Evolutionary conservation across 306 rosid genomes (phyloP).

Genomic region (Sphenostylis stenocarpa): DNA sequence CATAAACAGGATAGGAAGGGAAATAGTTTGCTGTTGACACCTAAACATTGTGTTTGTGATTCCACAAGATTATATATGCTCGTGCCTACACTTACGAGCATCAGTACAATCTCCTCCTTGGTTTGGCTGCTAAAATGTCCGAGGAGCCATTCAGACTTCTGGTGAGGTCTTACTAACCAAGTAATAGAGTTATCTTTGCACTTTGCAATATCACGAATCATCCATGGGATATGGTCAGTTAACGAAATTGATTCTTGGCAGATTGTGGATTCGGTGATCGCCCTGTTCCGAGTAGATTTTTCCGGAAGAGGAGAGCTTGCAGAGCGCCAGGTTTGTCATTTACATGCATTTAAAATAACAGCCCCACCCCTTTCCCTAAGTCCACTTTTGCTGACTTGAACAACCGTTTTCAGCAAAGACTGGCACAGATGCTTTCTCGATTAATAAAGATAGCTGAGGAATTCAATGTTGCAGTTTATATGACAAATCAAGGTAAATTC

Average conservation of each 20-base stretch:
- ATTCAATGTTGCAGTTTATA: conserved; percentile 86
- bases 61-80: conserved; percentile 82
- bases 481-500: conserved; percentile 90
- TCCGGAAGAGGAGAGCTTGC: conserved; percentile 98
- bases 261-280: conserved; percentile 92
- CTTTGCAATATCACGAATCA: not conserved
- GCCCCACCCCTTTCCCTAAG: not conserved
- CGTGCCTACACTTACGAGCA: conserved; percentile 98
- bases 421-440: conserved; percentile 95
- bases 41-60: conserved; percentile 32
- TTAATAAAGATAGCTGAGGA: conserved; percentile 89
- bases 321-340: conserved; percentile 79
- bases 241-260: conserved; percentile 38
- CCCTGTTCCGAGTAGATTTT: conserved; percentile 91
- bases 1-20: conserved; percentile 3
- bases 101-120: conserved; percentile 85
- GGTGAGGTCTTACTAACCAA: conserved; percentile 48
- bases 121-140: conserved; percentile 94
- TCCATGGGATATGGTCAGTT: conserved; percentile 17
- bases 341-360: conserved; percentile 7
- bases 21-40: conserved; percentile 34
- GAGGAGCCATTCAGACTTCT: conserved; percentile 97
- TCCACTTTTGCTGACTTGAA: conserved; percentile 31
- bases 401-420: conserved; percentile 72
- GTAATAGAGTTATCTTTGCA: not conserved